phyloP scores from a whole-genome alignment of 345 rosid genomes.

The sweet orange (Citrus sinensis) region DNA sequence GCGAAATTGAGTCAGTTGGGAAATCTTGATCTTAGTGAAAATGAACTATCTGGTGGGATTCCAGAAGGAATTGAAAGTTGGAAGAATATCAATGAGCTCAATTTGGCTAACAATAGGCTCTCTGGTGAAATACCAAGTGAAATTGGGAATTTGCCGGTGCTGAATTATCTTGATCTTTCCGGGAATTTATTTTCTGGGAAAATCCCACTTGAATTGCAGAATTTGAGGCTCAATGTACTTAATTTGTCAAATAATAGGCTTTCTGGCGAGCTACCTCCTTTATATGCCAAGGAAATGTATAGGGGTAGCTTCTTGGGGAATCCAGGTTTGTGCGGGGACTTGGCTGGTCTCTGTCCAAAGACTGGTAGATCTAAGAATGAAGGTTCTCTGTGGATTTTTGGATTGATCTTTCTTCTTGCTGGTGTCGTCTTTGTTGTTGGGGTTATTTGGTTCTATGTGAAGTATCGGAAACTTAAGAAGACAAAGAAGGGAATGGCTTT shows the following conservation, averaged over 20 bases:
- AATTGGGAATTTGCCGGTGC: conserved; percentile 63
- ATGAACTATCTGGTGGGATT: conserved; percentile 62
- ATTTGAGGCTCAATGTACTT: conserved; percentile 70
- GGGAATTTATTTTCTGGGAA: conserved; percentile 61
- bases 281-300: conserved; percentile 51
- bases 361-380: conserved; percentile 26
- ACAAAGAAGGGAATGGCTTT: conserved; percentile 31
- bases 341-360: conserved; percentile 52
- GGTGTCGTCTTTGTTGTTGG: conserved; percentile 52
- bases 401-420: conserved; percentile 52
- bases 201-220: conserved; percentile 64
- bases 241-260: conserved; percentile 73
- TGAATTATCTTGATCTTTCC: conserved; percentile 89
- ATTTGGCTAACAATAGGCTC: conserved; percentile 56
- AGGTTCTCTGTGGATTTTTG: conserved; percentile 58
- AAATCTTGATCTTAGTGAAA: conserved; percentile 63
- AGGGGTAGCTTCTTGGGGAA: conserved; percentile 63
- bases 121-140: conserved; percentile 68
- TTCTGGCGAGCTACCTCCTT: conserved; percentile 65
- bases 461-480: conserved; percentile 44
- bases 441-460: conserved; percentile 55
- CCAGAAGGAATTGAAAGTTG: conserved; percentile 49
- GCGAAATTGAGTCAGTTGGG: conserved; percentile 50
- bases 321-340: conserved; percentile 68
- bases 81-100: conserved; percentile 73